Base-by-base conservation (phyloP, 331 rosid genomes). In the Malus hybrid region DNA sequence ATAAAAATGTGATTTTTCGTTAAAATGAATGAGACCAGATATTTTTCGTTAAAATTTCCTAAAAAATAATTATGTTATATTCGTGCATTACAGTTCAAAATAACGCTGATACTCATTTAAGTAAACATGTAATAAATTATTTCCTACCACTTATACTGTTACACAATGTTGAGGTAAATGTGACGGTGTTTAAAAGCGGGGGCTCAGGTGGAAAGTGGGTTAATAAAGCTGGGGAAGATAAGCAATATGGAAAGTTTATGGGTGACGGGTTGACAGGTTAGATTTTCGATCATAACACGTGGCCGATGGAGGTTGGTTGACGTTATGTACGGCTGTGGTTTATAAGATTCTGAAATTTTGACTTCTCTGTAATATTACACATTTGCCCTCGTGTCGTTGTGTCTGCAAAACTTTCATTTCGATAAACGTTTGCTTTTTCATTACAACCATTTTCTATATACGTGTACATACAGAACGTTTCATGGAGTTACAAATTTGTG, bases 271-370 rank as follows among this genome's bases (percentile, higher is more conserved):
- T 59, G 72, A 50, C 22, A 2, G 1, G 29, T 12, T 20, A 52
- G 57, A 39, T 16, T 20, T 14, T 24, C 14, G 19, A 5, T 0
- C 1, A 28, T 6, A 27, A 33, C 13, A 77, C 73, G 82, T 84
- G 84, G 67, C 76, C 5, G 36, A 5, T 15, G 0, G 0, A 10
- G 14, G 78, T 34, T 83, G 80, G 82, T 2, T 10, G 0, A 0
- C 6, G 3, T 55, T 20, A 57, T 60, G 48, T 69, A 28, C 57
- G 59, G 82, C 57, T 78, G 71, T 32, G 76, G 32, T 22, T 59
- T 54, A 10, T 31, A 16, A 52, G 71, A 67, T 67, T 73, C 73
- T 19, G 29, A 66, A 75, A 18, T 39, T 65, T 74, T 82, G 65
- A 74, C 61, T 52, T 22, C 22, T 11, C 24, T 16, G 0, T 18